Conservation (phyloP, 345 rosid genomes). For the Kernera saxatilis region DNA sequence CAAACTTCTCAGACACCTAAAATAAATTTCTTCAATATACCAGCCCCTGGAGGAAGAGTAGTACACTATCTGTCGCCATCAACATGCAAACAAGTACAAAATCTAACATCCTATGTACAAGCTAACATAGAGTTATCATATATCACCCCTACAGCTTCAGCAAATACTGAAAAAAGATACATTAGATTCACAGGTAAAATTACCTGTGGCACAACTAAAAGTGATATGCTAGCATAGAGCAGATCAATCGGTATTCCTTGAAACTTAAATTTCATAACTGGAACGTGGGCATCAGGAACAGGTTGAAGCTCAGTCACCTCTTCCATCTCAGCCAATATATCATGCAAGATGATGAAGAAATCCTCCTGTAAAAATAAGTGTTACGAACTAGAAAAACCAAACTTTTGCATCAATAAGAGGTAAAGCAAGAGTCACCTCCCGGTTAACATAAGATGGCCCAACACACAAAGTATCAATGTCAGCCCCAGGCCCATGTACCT, state of each 20-base stretch:
- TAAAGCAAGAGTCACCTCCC: slow-evolving; percentile 50
- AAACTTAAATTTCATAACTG: slow-evolving; percentile 92
- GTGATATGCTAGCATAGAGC: slow-evolving; percentile 86
- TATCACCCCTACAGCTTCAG: neutral
- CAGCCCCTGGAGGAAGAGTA: neutral
- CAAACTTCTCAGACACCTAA: neutral
- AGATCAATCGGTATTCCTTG: slow-evolving; percentile 90
- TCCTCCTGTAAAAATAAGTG: slow-evolving; percentile 50
- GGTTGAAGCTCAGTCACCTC: slow-evolving; percentile 89
- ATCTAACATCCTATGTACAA: neutral
- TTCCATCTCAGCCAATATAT: slow-evolving; percentile 63
- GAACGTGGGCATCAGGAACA: slow-evolving; percentile 95
- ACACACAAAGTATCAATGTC: slow-evolving; percentile 90
- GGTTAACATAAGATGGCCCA: slow-evolving; percentile 89
- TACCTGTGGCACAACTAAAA: slow-evolving; percentile 80
- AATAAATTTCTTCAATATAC: neutral
- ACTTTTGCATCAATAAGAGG: neutral
- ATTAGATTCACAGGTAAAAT: slow-evolving; percentile 20
- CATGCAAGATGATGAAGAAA: slow-evolving; percentile 73
- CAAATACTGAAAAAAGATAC: neutral
- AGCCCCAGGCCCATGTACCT: slow-evolving; percentile 96
- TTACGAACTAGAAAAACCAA: neutral
- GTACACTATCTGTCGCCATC: neutral
- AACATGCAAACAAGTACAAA: neutral
- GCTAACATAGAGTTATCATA: neutral